A percentile compares a stretch with the other conserved stretches of the same genome.
Evolutionary conservation across 1,139 yeast species (phyloP).

Genomic region (Saccharomyces pastorianus): DNA sequence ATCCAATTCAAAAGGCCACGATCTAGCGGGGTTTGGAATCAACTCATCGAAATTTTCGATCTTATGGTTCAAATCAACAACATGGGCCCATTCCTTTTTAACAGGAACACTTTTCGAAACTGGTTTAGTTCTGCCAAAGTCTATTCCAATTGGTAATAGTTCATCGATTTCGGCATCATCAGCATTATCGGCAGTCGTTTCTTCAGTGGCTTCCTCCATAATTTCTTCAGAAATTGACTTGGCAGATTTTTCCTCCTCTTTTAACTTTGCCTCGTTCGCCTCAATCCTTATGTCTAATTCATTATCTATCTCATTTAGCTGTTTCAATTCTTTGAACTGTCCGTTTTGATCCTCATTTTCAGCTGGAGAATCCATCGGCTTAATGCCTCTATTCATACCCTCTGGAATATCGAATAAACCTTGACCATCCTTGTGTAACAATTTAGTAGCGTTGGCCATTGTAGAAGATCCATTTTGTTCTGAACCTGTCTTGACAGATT

Average conservation of each 20-base stretch:
- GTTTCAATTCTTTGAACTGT: constrained; percentile 18
- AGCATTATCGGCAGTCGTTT: constrained; percentile 1
- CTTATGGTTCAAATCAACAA: constrained; percentile 77
- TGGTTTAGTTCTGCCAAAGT: constrained; percentile 38
- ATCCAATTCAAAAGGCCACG: constrained; percentile 90
- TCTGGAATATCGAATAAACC: constrained; percentile 82
- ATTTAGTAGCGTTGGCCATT: constrained; percentile 29
- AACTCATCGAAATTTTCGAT: constrained; percentile 78
- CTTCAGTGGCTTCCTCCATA: constrained; percentile 2
- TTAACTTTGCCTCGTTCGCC: constrained; percentile 21
- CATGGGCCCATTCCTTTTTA: constrained; percentile 85
- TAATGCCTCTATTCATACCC: constrained; percentile 72
- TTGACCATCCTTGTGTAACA: constrained; percentile 56
- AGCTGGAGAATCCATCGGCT: constrained; percentile 15
- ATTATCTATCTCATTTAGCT: constrained; percentile 27
- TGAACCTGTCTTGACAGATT: constrained; percentile 14
- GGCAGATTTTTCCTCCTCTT: constrained; percentile 27
- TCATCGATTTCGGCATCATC: constrained; percentile 51
- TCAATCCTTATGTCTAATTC: constrained; percentile 25
- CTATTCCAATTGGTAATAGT: constrained; percentile 60
- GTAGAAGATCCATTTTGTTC: constrained; percentile 9
- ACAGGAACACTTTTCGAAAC: constrained; percentile 32
- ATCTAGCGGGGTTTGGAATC: constrained; percentile 88
- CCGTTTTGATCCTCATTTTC: constrained; percentile 10
- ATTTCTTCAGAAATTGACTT: constrained; percentile 17